A percentile compares a stretch with the other conserved stretches of the same genome.
Conservation (phyloP, 2,329 filamentous ascomycete genomes). For the Colletotrichum higginsianum region DNA sequence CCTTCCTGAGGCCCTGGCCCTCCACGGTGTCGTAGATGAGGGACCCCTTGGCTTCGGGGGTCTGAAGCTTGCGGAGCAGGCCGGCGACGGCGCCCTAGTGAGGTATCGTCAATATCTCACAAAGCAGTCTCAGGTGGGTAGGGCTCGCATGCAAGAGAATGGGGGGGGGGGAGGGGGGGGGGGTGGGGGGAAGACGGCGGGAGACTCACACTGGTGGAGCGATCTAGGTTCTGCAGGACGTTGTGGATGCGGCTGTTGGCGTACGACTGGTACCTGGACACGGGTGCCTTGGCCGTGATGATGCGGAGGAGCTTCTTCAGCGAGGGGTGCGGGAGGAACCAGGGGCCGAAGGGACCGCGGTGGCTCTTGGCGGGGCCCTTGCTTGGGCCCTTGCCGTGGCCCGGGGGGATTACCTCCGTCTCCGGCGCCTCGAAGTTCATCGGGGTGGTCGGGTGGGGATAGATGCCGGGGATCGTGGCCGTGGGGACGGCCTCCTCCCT, state of each 20-base stretch:
- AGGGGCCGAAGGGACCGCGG: background rate
- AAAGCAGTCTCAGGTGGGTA: background rate
- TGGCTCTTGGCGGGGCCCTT: background rate
- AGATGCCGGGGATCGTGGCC: too few relatives aligned
- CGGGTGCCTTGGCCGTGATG: slow-evolving; percentile 14
- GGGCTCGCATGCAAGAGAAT: background rate
- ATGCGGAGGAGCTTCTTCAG: slow-evolving; percentile 35
- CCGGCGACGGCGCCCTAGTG: background rate
- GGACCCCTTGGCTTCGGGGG: background rate
- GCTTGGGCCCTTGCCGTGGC: background rate
- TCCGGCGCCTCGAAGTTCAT: background rate
- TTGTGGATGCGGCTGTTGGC: slow-evolving; percentile 32
- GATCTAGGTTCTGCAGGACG: slow-evolving; percentile 17
- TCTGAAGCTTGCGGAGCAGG: background rate
- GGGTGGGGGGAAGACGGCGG: too few relatives aligned
- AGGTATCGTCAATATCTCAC: background rate
- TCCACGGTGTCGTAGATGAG: background rate
- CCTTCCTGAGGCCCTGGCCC: background rate
- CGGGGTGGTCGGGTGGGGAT: background rate
- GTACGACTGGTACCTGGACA: slow-evolving; percentile 31
- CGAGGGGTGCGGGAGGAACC: slow-evolving; percentile 8
- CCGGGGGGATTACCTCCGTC: background rate
- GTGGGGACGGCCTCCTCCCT: background rate
- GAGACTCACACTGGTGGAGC: background rate
- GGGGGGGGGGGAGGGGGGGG: too few relatives aligned